These are phyloP conservation scores for Spencermartinsiella ligniputridi DNA, from an alignment of 1,139 yeast species.

Conservation along the genomic window DNA sequence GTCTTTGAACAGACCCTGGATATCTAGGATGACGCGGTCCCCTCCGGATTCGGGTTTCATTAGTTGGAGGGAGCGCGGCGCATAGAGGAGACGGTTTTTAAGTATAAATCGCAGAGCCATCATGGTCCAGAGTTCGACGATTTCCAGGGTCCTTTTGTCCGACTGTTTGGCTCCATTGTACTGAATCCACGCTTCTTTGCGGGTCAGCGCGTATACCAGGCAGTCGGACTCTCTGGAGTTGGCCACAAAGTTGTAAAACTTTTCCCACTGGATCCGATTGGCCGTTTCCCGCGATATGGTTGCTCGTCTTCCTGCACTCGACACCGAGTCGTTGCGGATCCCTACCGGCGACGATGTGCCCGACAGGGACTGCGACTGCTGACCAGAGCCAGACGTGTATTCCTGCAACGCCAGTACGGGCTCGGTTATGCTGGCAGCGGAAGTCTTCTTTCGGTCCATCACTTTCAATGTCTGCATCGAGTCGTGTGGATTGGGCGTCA, in stretches of 20 bases:
- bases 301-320: background rate
- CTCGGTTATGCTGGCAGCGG: background rate
- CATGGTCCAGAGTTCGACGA: constrained; percentile 33
- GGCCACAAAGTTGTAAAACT: constrained; percentile 26
- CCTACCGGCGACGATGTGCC: background rate
- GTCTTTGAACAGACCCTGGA: constrained; percentile 32
- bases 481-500: background rate
- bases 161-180: constrained; percentile 16
- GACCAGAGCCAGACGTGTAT: background rate
- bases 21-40: constrained; percentile 24
- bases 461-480: background rate
- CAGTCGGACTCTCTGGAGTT: constrained; percentile 29
- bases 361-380: background rate
- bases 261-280: constrained; percentile 16
- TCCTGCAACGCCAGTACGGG: background rate
- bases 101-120: constrained; percentile 30
- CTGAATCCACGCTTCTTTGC: constrained; percentile 33
- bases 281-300: background rate
- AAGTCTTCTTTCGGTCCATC: background rate
- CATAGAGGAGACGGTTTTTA: constrained; percentile 23
- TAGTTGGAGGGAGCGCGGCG: constrained; percentile 9
- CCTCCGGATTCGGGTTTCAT: constrained; percentile 5
- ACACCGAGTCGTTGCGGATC: background rate
- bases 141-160: constrained; percentile 15
- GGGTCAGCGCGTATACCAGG: constrained; percentile 29